Evolutionary conservation across 352 stramenopile genomes (phyloP).

Genomic region (Phytophthora tentaculata): DNA sequence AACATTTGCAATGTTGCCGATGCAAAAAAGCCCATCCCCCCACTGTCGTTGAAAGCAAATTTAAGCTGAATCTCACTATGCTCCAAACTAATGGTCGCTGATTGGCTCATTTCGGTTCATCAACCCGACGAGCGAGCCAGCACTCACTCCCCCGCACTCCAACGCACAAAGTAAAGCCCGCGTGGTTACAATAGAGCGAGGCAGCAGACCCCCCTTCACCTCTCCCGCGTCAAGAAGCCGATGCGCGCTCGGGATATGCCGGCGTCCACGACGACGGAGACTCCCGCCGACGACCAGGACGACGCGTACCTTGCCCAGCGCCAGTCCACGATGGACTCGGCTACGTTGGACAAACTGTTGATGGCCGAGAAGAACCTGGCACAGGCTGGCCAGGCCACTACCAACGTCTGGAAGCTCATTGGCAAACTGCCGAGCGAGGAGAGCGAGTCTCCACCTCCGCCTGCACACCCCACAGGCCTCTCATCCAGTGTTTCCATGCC

Average conservation of each 20-base stretch:
- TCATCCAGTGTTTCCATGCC: constrained; percentile 20
- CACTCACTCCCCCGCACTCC: constrained; percentile 20
- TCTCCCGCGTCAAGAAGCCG: constrained; percentile 15
- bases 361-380: constrained; percentile 84
- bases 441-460: constrained; percentile 28
- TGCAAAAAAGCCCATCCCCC: neutral
- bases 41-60: neutral
- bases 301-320: constrained; percentile 67
- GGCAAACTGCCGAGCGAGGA: constrained; percentile 48
- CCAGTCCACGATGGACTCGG: constrained; percentile 83
- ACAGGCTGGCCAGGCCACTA: constrained; percentile 80
- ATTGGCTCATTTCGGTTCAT: constrained; percentile 14
- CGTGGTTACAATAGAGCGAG: constrained; percentile 4
- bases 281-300: constrained; percentile 39
- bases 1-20: neutral
- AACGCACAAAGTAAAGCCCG: constrained; percentile 10
- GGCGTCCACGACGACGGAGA: constrained; percentile 27
- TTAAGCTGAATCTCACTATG: constrained; percentile 10
- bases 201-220: constrained; percentile 4
- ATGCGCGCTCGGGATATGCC: constrained; percentile 29
- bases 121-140: constrained; percentile 33
- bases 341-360: constrained; percentile 82
- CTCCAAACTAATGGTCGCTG: neutral
- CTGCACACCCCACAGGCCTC: constrained; percentile 4
- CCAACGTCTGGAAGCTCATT: constrained; percentile 86